phyloP scores from a whole-genome alignment of 345 rosid species.

The Jatropha curcas region DNA sequence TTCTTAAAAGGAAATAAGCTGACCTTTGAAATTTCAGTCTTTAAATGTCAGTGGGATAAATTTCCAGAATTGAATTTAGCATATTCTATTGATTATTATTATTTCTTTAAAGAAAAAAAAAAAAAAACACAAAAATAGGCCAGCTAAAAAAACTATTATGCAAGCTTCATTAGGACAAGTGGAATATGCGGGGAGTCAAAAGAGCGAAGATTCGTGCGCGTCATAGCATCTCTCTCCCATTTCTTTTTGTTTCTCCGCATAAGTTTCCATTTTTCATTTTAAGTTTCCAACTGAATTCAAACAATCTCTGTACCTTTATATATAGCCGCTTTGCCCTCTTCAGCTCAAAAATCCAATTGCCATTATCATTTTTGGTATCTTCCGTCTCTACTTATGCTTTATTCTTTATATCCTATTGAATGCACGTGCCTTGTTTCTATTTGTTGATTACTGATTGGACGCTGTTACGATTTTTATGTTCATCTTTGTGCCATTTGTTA shows the following conservation, averaged over 20 bases:
- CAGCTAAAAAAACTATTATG: background rate
- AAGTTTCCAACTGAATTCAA: background rate
- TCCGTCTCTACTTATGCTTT: too few relatives aligned
- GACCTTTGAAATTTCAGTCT: too few relatives aligned
- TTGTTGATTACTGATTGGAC: background rate
- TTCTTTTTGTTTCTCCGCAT: constrained; percentile 1
- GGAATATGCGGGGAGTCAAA: background rate
- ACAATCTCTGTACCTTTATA: background rate
- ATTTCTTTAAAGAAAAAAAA: background rate
- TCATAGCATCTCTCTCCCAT: constrained; percentile 19
- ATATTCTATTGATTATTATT: too few relatives aligned
- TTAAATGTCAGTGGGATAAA: too few relatives aligned
- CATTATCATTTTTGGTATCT: too few relatives aligned
- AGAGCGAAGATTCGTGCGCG: constrained; percentile 21
- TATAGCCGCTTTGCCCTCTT: background rate
- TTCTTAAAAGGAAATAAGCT: too few relatives aligned
- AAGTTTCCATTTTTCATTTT: background rate
- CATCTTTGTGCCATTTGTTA: background rate
- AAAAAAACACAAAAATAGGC: background rate
- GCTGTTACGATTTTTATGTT: background rate
- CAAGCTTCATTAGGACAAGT: too few relatives aligned
- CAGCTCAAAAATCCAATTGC: background rate
- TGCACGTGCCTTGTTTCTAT: background rate
- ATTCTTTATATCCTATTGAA: too few relatives aligned
- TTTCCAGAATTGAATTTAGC: too few relatives aligned